Conservation (phyloP, 2,329 filamentous ascomycete genomes). For the Pestalotiopsis sp. region DNA sequence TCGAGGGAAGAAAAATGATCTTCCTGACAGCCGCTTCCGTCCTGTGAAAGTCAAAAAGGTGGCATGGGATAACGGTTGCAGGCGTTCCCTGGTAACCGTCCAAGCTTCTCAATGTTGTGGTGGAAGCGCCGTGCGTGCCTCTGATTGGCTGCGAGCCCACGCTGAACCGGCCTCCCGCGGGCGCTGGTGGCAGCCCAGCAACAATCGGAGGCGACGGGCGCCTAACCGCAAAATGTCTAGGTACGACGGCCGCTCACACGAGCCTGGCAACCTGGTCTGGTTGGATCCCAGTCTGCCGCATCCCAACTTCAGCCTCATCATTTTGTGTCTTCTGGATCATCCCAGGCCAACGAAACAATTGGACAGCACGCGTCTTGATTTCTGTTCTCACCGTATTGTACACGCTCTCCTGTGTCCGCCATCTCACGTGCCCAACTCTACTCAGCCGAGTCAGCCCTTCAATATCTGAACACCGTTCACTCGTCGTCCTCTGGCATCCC, state of each 20-base stretch:
- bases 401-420: background rate
- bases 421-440: too few species aligned
- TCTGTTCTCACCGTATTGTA: background rate
- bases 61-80: conserved; percentile 16
- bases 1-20: background rate
- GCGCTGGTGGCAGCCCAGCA: conserved; percentile 35
- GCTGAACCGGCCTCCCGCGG: conserved; percentile 16
- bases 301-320: conserved; percentile 2
- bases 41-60: background rate
- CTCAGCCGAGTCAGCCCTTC: too few species aligned
- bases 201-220: conserved; percentile 16
- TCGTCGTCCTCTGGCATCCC: background rate
- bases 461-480: too few species aligned
- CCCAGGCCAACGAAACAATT: background rate
- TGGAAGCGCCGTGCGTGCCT: conserved; percentile 28
- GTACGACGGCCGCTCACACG: background rate
- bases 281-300: background rate
- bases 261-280: background rate
- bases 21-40: background rate
- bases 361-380: background rate
- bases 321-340: background rate
- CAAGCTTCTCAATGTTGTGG: conserved; percentile 41
- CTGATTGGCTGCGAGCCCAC: conserved; percentile 35
- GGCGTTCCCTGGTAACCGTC: conserved; percentile 18
- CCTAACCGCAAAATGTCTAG: conserved; percentile 18